Base-by-base conservation (phyloP, 1,139 yeast species). In the Casaregolazyma suthepensis region DNA sequence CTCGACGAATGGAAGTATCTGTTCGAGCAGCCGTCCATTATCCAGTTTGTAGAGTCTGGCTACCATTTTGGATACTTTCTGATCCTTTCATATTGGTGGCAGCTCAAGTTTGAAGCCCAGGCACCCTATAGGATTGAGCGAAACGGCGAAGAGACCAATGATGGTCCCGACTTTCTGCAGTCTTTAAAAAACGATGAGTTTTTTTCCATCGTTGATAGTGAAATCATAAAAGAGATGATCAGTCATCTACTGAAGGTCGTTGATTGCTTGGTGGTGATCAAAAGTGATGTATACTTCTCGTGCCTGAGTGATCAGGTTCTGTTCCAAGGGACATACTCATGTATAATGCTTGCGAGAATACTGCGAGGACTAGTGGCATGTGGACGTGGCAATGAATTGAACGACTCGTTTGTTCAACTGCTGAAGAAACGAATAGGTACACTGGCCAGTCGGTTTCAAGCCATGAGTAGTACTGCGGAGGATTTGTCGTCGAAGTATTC, bases 11-110 rank as follows among this genome's bases (percentile, higher is more conserved):
- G 95, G 94, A 81, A 77, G 50, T 82, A 82, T 61, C 68, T 86
- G 19, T 82, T 86, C 64, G 79, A 78, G 52, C 93, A 86, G 65
- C 88, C 93, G 0, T 52, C 56, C 18, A 75, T 85, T 45, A 35
- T 35, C 40, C 94, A 87, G 64, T 86, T 87, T 69, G 86, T 86
- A 7, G 93, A 85, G 62, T 79, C 85, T 54, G 84, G 85, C 51
- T 85, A 82, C 65, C 82, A 85, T 66, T 85, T 83, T 60, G 80
- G 85, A 52, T 75, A 79, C 55, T 71, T 85, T 53, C 69, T 82
- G 56, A 77, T 84, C 1, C 68, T 71, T 38, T 73, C 74, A 57
- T 71, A 67, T 56, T 65, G 69, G 66, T 43, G 63, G 66, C 48
- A 52, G 55, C 17, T 54, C 52, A 40, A 50, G 52, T 38, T 18